Conservation (phyloP, 495 filamentous ascomycete genomes). For the Penicillium coprophilum region DNA sequence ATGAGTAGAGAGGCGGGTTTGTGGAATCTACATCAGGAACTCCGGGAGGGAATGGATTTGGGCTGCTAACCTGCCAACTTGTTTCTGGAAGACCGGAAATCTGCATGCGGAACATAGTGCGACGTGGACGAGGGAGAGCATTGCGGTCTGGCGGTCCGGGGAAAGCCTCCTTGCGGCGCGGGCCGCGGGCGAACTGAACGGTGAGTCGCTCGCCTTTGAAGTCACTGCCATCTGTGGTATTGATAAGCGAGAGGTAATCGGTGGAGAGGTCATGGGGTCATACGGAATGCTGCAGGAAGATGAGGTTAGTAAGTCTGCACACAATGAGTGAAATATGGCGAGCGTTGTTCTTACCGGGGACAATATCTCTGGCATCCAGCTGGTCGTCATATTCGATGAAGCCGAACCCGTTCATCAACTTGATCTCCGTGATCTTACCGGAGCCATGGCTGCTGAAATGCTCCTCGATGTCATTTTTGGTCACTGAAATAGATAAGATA, state of each 20-base stretch:
- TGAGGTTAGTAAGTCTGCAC: constrained; percentile 19
- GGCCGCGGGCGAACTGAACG: constrained; percentile 95
- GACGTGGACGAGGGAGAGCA: constrained; percentile 79
- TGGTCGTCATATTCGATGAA: constrained; percentile 99
- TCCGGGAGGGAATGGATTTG: constrained; percentile 55
- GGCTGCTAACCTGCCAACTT: constrained; percentile 99
- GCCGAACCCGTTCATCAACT: constrained; percentile 99
- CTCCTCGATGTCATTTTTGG: constrained; percentile 92
- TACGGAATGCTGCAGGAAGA: constrained; percentile 52
- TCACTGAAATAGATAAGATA: constrained; percentile 58
- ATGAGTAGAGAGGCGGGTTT: constrained; percentile 18
- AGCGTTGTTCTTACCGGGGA: constrained; percentile 69
- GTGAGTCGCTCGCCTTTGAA: constrained; percentile 97
- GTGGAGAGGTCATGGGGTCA: constrained; percentile 27
- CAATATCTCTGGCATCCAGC: constrained; percentile 94
- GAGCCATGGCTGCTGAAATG: constrained; percentile 95
- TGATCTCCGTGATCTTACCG: constrained; percentile 97
- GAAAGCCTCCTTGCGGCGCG: constrained; percentile 80
- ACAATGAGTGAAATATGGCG: neutral
- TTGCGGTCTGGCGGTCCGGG: constrained; percentile 67
- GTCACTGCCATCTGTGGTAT: constrained; percentile 80
- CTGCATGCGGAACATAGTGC: constrained; percentile 94
- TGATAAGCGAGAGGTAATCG: constrained; percentile 19
- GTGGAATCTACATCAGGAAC: constrained; percentile 29
- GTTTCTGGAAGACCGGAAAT: constrained; percentile 98